Evolutionary conservation across 1,284 basidiomycete genomes (phyloP).

Genomic region (Leccinum pseudoinsigne): DNA sequence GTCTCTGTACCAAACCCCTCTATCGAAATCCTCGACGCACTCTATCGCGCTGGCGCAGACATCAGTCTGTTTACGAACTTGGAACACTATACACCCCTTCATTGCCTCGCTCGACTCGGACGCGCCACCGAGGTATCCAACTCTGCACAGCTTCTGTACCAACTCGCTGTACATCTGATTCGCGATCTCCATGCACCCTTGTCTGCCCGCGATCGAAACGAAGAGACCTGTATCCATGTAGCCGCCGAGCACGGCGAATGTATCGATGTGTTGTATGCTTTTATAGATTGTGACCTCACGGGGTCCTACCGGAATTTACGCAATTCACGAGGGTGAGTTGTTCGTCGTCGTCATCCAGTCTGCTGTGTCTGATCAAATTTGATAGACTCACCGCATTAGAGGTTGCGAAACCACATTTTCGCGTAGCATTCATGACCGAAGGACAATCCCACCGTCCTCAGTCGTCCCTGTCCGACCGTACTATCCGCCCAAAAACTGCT

Average conservation of each 20-base stretch:
- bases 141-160: slow-evolving; percentile 45
- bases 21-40: slow-evolving; percentile 60
- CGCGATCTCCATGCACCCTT: slow-evolving; percentile 66
- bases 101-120: slow-evolving; percentile 62
- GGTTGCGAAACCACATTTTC: slow-evolving; percentile 63
- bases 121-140: slow-evolving; percentile 38
- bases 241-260: slow-evolving; percentile 88
- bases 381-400: slow-evolving; percentile 65
- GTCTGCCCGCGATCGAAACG: slow-evolving; percentile 71
- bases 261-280: slow-evolving; percentile 56
- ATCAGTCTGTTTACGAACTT: slow-evolving; percentile 63
- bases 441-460: slow-evolving; percentile 45
- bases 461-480: slow-evolving; percentile 56
- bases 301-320: slow-evolving; percentile 55
- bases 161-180: slow-evolving; percentile 65
- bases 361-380: slow-evolving; percentile 5
- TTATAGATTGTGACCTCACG: slow-evolving; percentile 62
- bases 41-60: slow-evolving; percentile 74
- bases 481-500: slow-evolving; percentile 51
- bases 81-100: slow-evolving; percentile 67
- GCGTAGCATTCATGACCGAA: slow-evolving; percentile 53
- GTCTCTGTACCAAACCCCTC: slow-evolving; percentile 54
- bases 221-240: slow-evolving; percentile 92
- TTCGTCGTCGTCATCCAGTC: background rate
- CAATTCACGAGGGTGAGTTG: slow-evolving; percentile 64